These are phyloP conservation scores for Eimeria sp. DNA, from an alignment of 169 alveolate genomes.

Conservation along the genomic window DNA sequence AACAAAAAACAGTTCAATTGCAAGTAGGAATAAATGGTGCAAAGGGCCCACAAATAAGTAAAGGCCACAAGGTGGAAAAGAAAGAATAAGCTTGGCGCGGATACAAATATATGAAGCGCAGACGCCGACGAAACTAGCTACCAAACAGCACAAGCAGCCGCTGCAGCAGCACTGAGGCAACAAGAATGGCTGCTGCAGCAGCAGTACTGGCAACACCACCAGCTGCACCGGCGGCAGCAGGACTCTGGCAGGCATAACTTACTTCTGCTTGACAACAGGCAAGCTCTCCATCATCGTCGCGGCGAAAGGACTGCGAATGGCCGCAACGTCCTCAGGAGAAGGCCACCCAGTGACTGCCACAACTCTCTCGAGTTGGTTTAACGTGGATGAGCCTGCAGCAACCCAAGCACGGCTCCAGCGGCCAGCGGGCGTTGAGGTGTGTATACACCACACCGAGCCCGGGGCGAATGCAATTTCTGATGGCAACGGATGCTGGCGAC, in stretches of 20 bases:
- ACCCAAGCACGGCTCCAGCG: neutral
- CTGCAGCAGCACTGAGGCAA: neutral
- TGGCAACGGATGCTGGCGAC: neutral
- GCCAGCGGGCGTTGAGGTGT: neutral
- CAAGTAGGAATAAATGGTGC: neutral
- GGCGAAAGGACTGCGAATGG: constrained; percentile 93
- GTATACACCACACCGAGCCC: no score
- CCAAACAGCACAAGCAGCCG: constrained; percentile 8
- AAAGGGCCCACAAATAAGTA: neutral
- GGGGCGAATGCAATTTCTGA: neutral
- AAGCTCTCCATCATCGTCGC: constrained; percentile 92
- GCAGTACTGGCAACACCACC: neutral
- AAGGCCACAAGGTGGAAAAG: neutral
- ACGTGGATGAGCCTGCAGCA: constrained; percentile 95
- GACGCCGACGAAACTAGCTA: neutral
- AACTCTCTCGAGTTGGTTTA: constrained; percentile 97
- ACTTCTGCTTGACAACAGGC: constrained; percentile 82
- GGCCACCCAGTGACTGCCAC: constrained; percentile 97
- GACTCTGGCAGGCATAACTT: neutral
- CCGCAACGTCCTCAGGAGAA: constrained; percentile 92
- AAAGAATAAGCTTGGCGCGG: neutral
- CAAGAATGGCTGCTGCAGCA: neutral
- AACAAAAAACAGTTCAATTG: neutral
- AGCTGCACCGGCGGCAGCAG: constrained; percentile 6
- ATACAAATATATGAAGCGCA: neutral